Base-by-base conservation (phyloP, 768 basidiomycete genomes). In the Dictyophora rubrovolvata region DNA sequence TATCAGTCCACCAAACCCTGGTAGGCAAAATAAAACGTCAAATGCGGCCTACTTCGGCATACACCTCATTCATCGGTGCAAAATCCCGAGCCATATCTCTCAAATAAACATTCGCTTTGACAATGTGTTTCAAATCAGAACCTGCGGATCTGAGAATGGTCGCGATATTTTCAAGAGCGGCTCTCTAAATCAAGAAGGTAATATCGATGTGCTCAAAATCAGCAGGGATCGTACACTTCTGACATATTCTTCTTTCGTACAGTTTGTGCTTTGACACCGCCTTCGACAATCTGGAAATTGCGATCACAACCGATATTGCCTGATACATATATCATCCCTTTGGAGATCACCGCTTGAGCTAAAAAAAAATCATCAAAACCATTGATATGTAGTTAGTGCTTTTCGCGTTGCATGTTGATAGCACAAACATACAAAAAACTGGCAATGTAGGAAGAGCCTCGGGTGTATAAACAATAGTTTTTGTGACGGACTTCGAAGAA, bases 81-180 rank as follows among this genome's bases (percentile, higher is more conserved):
- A 75, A 74, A 61, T 78, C 74, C 35, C 69, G 66, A 6, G 54
- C 28, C 59, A 78, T 60, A 63, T 78, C 65, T 0, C 66, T 63
- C 58, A 78, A 54, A 66, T 72, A 78, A 22, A 74, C 62, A 47
- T 70, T 78, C 52, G 67, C 72, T 63, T 78, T 78, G 61, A 78
- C 60, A 33, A 77, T 62, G 51, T 74, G 64, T 35, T 71, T 68
- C 18, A 75, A 64, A 22, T 62, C 63, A 0, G 73, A 72, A 4
- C 76, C 77, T 0, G 74, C 70, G 1, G 71, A 74, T 23, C 69
- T 62, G 16, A 78, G 68, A 14, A 76, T 62, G 37, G 64, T 67
- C 42, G 61, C 61, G 59, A 77, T 67, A 64, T 78, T 78, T n/a
- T 68, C 65, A 8, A 77, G 63, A 5, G 75, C 74, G 0, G 66